Conservation (phyloP, 306 rosid species). For the Acacia acuminata region DNA sequence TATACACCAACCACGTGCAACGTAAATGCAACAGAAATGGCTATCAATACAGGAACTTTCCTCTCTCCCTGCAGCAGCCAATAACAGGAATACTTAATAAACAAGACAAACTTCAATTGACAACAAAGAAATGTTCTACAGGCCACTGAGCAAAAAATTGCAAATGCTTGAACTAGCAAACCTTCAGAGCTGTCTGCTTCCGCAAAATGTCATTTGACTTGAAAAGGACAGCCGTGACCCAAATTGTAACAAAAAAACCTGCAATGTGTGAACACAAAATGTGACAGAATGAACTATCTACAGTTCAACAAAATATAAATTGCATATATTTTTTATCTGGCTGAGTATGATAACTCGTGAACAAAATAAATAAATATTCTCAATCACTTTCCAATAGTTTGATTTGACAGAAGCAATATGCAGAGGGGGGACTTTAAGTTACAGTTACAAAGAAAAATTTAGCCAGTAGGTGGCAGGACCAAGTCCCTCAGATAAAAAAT, state of each 20-base stretch:
- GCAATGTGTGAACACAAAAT: slow-evolving; percentile 17
- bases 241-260: slow-evolving; percentile 77
- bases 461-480: background rate
- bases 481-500: background rate
- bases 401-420: background rate
- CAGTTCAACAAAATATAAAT: background rate
- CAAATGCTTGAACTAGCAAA: slow-evolving; percentile 15
- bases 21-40: slow-evolving; percentile 76
- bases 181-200: slow-evolving; percentile 91
- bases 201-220: slow-evolving; percentile 90
- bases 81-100: slow-evolving; percentile 28
- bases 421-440: background rate
- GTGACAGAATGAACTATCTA: background rate
- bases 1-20: slow-evolving; percentile 81
- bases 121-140: background rate
- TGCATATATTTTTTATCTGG: background rate
- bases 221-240: slow-evolving; percentile 91
- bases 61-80: slow-evolving; percentile 93
- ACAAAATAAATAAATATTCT: background rate
- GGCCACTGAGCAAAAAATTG: background rate
- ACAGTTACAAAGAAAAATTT: background rate
- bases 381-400: background rate
- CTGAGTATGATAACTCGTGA: background rate
- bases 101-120: background rate
- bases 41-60: slow-evolving; percentile 65